A percentile compares a stretch with the other conserved stretches of the same genome.
These are phyloP conservation scores for Antrodiella citrinella DNA, from an alignment of 768 basidiomycete genomes.

Conservation along the genomic window DNA sequence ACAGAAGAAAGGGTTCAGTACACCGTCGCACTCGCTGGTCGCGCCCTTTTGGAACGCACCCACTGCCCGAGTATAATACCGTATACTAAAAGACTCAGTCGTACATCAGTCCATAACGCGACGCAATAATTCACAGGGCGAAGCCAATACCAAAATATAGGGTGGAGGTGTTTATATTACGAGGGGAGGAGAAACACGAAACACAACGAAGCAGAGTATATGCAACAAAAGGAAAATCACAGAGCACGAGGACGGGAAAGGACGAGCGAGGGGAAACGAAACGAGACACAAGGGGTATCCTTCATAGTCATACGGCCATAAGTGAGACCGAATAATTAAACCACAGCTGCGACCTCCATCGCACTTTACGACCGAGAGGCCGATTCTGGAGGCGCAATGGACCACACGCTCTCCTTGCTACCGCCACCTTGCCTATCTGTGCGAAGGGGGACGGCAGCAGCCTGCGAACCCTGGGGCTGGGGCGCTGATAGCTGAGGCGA, in stretches of 20 bases:
- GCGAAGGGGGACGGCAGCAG: constrained; percentile 19
- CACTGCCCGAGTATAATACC: neutral
- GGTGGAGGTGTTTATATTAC: neutral
- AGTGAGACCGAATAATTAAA: neutral
- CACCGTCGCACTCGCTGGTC: neutral
- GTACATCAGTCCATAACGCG: neutral
- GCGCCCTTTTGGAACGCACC: neutral
- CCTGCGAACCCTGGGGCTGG: constrained; percentile 5
- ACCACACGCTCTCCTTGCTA: constrained; percentile 26
- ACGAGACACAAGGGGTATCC: neutral
- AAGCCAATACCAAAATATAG: neutral
- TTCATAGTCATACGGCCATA: neutral
- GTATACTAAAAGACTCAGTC: neutral
- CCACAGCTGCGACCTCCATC: neutral
- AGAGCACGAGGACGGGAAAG: neutral
- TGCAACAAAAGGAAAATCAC: neutral
- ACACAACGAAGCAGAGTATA: neutral
- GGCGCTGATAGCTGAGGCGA: constrained; percentile 4
- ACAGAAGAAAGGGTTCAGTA: neutral
- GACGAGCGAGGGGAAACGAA: neutral
- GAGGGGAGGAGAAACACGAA: neutral
- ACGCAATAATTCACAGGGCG: neutral
- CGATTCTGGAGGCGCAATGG: constrained; percentile 19
- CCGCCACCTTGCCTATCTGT: constrained; percentile 16
- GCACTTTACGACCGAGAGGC: constrained; percentile 8